Conservation (phyloP, 768 basidiomycete genomes). For the Suillus luteus region DNA sequence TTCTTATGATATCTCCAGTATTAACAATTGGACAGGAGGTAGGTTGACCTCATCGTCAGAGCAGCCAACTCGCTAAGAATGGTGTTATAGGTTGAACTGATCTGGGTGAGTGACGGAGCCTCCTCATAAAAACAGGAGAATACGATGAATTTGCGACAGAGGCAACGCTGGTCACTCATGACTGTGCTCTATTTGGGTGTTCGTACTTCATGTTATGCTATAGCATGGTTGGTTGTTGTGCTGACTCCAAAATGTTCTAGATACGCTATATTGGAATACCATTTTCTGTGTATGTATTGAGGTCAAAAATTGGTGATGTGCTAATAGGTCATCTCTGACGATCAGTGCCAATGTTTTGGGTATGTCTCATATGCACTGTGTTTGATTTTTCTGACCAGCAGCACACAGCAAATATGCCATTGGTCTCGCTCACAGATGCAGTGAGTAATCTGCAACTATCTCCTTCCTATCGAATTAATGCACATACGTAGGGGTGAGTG, state of each 20-base stretch:
- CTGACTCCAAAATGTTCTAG: not conserved
- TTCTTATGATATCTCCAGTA: too few species aligned
- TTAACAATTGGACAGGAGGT: too few species aligned
- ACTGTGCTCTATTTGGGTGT: not conserved
- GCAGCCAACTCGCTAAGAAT: too few species aligned
- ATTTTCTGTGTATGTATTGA: not conserved
- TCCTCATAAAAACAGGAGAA: too few species aligned
- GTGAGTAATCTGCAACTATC: not conserved
- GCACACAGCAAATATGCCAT: not conserved
- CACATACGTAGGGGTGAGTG: not conserved
- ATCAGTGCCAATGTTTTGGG: not conserved
- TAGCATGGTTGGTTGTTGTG: not conserved
- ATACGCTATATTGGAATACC: not conserved
- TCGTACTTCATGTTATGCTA: not conserved
- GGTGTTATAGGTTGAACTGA: too few species aligned
- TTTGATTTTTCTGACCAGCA: not conserved
- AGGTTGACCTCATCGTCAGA: too few species aligned
- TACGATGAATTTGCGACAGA: too few species aligned
- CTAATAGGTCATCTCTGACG: not conserved
- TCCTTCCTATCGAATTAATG: not conserved
- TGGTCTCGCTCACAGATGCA: not conserved
- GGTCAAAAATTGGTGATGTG: not conserved
- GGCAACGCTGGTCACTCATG: not conserved
- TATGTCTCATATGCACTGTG: not conserved
- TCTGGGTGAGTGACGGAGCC: too few species aligned